These are phyloP conservation scores for Neocucurbitaria cava DNA, from an alignment of 2,329 filamentous ascomycete species.

Conservation along the genomic window DNA sequence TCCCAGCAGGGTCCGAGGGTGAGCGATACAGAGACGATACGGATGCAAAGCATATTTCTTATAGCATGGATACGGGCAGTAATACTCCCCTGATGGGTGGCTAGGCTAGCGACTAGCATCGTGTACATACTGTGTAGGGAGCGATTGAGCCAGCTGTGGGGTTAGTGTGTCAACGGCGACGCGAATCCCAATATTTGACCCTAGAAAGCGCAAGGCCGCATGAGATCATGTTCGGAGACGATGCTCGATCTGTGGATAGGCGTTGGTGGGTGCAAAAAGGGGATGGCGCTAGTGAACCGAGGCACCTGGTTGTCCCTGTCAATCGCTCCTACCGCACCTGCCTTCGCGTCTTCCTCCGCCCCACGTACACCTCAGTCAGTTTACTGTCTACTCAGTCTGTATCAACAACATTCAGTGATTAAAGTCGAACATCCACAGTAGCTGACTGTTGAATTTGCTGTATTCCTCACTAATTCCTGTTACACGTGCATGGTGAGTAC, in stretches of 20 bases:
- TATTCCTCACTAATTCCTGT: too few species aligned
- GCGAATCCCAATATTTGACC: slow-evolving; percentile 8
- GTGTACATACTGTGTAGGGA: too few species aligned
- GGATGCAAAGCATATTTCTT: neutral
- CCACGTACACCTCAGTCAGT: too few species aligned
- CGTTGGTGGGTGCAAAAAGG: slow-evolving; percentile 6
- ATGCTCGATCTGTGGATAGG: neutral
- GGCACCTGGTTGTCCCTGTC: neutral
- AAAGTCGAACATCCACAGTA: too few species aligned
- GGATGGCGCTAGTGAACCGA: slow-evolving; percentile 19
- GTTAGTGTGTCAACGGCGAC: slow-evolving; percentile 5
- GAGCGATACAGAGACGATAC: neutral
- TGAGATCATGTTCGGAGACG: slow-evolving; percentile 8
- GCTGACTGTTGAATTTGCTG: too few species aligned
- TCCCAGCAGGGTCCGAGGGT: neutral
- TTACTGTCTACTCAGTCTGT: neutral
- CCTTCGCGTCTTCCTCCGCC: neutral
- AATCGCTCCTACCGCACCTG: neutral
- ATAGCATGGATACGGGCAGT: neutral
- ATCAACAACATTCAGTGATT: too few species aligned
- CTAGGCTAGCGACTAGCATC: neutral
- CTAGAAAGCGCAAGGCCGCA: slow-evolving; percentile 1
- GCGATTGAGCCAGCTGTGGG: slow-evolving; percentile 1
- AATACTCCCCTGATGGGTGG: neutral
- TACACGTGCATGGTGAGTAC: neutral